Base-by-base conservation (phyloP, 345 rosid species). In the Erodium maritimum region DNA sequence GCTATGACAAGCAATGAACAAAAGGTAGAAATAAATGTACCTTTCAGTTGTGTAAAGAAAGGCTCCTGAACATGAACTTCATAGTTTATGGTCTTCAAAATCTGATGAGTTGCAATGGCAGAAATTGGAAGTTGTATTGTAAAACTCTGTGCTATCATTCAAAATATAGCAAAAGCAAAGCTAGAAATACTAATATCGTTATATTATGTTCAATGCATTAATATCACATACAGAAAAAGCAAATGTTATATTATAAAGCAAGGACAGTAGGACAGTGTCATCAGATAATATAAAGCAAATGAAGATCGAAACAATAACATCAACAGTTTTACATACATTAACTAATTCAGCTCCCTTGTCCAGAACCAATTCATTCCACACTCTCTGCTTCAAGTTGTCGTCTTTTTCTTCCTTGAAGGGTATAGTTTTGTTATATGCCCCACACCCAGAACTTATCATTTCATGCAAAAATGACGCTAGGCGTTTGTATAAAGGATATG, bases 41-140 rank as follows among this genome's bases (percentile, higher is more conserved):
- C 85, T 80, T 77, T 79, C 56, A 88, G 37, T 22, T 83, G 85
- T 8, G 88, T 77, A 60, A 88, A 85, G 67, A 62, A 85, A 60
- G 81, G 87, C 75, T 87, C 89, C 65, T 85, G 96, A 64, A 83
- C 87, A 79, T 88, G 81, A 61, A 83, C 78, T 63, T 77, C 84
- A 62, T 79, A 80, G 72, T 73, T 67, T 12, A 80, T 66, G 23
- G 61, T 69, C 75, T 80, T 77, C 71, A 83, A 58, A 57, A 79
- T 76, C 88, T 88, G 74, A 65, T 12, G n/a, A n/a, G n/a, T n/a
- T n/a, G 56, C 56, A 22, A 57, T 4, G 3, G 12, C 22, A 29
- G n/a, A 17, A 20, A 9, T 14, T 52, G 25, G 37, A 50, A 23
- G 50, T 21, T 42, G 48, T 42, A 16, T 42, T 42, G 48, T 42